These are phyloP conservation scores for Pistacia vera DNA, from an alignment of 345 rosid genomes.

Conservation along the genomic window DNA sequence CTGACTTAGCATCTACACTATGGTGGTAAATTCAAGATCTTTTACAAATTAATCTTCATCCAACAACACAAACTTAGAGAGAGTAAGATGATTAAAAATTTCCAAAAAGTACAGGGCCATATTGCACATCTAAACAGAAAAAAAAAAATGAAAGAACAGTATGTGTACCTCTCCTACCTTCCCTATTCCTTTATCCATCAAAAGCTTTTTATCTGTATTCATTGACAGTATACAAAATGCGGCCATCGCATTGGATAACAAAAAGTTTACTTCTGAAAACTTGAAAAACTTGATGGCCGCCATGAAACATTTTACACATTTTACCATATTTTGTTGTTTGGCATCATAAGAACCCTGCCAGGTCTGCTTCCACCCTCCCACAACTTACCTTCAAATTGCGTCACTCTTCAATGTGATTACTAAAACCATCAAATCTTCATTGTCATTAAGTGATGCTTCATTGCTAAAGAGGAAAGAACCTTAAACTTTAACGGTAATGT, in stretches of 20 bases:
- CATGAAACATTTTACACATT: not conserved
- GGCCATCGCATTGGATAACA: not conserved
- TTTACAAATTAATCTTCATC: not conserved
- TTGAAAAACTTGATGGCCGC: not conserved
- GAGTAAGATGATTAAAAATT: not conserved
- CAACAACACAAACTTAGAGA: not conserved
- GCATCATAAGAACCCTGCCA: not conserved
- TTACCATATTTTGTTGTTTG: not conserved
- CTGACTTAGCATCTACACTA: not conserved
- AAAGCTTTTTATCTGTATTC: not conserved
- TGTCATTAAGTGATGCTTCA: not conserved
- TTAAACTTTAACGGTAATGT: not conserved
- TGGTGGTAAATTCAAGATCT: not conserved
- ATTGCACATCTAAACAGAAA: not conserved
- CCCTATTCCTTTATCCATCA: not conserved
- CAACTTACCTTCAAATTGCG: slow-evolving; percentile 23
- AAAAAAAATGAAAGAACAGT: not conserved
- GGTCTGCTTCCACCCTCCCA: slow-evolving; percentile 16
- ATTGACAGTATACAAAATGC: not conserved
- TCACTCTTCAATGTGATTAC: slow-evolving; percentile 5
- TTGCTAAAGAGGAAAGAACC: not conserved
- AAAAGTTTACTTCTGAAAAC: not conserved
- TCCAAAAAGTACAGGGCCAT: not conserved
- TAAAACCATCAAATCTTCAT: slow-evolving; percentile 3
- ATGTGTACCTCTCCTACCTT: slow-evolving; percentile 9